Evolutionary conservation across 1,284 basidiomycete genomes (phyloP), one percentile per base, ranked within the genome.

Genomic region (Ustilago lituana): DNA sequence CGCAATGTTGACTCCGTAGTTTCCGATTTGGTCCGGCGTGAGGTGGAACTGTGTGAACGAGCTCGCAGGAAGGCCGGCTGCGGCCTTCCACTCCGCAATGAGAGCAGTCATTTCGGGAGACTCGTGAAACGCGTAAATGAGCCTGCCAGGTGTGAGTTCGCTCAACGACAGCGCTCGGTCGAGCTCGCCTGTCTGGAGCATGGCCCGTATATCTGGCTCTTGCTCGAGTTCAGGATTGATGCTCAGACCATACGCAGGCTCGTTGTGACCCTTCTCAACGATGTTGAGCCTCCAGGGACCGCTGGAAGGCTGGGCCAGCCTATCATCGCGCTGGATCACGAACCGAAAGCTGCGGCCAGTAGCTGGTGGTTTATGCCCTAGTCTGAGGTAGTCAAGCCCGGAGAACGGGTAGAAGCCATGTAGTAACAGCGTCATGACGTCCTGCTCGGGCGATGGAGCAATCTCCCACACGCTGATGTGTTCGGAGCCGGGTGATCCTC

Each of bases 331-430:
- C n/a, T n/a, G n/a, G n/a, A 24, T 17, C 2, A 15, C 9, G 27
- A 50, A 23, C 27, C 17, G 23, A 22, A 32, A 50, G 26, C 22
- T 40, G n/a, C n/a, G 19, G 8, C 15, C 9, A 9, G 38, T 39
- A 11, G 48, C 20, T 14, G 19, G 6, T 3, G 4, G 29, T 8
- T 24, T 27, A 3, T 4, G 12, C 0, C 39, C 48, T 9, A 50
- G 29, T 23, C 9, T 17, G 20, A 19, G 8, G 10, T 39, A 50
- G n/a, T 39, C 48, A 12, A 7, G 4, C 5, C 2, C n/a, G 6
- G 48, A 50, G 48, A 50, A 50, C 0, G 48, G 38, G 14, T 32
- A 29, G 15, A 50, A 40, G 14, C 37, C 48, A n/a, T 26, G 23
- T 26, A 32, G 32, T 15, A 23, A 33, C 29, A 50, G 15, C 11